Evolutionary conservation across 495 filamentous ascomycete species (phyloP).

Genomic region (Tuber indicum): DNA sequence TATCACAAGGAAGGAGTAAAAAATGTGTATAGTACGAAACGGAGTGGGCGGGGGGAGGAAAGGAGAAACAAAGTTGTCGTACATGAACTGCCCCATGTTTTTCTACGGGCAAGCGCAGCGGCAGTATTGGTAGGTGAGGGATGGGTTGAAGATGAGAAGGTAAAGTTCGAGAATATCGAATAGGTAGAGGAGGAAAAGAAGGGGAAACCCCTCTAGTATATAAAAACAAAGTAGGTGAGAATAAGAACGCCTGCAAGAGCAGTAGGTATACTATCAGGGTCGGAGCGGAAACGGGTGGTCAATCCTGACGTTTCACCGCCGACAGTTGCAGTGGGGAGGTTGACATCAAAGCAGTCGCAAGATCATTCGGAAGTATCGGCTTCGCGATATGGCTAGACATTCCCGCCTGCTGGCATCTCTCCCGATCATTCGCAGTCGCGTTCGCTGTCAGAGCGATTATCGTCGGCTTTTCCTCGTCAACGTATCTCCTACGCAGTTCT

Average conservation of each 20-base stretch:
- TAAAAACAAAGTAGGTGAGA: not conserved
- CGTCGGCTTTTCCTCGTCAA: slow-evolving; percentile 33
- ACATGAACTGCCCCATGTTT: not conserved
- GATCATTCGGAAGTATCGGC: slow-evolving; percentile 40
- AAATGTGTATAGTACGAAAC: not conserved
- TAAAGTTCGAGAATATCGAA: not conserved
- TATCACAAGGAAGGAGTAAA: not conserved
- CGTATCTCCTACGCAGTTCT: slow-evolving; percentile 36
- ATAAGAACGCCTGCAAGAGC: not conserved
- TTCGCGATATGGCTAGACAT: slow-evolving; percentile 42
- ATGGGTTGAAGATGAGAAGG: not conserved
- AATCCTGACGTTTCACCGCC: not conserved
- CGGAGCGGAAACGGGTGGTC: not conserved
- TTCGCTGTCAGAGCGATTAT: slow-evolving; percentile 41
- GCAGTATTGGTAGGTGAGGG: not conserved
- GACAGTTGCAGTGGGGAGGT: slow-evolving; percentile 21
- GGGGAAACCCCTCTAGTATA: not conserved
- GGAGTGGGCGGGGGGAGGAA: not conserved
- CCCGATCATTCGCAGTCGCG: slow-evolving; percentile 38
- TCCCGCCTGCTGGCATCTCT: slow-evolving; percentile 40
- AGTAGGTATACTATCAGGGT: not conserved
- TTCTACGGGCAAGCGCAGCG: not conserved
- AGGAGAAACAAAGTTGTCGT: not conserved
- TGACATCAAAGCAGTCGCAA: slow-evolving; percentile 40
- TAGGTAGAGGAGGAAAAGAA: not conserved